Conservation (phyloP, 192 early-diverging fungal species). For the Gamsiella multidivaricata region DNA sequence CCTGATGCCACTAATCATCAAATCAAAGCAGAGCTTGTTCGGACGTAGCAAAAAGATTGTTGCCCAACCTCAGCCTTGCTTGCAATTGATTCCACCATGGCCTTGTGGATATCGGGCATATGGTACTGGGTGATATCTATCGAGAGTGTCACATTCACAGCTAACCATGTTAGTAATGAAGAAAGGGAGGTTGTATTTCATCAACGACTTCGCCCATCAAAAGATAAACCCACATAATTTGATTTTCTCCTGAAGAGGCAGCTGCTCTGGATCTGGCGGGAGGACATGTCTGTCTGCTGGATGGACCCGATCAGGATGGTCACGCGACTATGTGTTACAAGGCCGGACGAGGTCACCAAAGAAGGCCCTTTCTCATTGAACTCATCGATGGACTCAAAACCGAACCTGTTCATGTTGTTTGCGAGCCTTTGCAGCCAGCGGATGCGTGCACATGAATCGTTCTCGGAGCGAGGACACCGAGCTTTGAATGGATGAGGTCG, state of each 20-base stretch:
- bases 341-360: background rate
- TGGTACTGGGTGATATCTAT: constrained; percentile 33
- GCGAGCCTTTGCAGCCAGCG: background rate
- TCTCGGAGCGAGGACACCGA: constrained; percentile 21
- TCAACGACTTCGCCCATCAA: background rate
- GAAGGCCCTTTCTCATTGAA: background rate
- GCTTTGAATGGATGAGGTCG: background rate
- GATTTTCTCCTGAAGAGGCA: constrained; percentile 28
- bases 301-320: constrained; percentile 29
- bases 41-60: too few relatives aligned
- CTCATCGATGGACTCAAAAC: too few relatives aligned
- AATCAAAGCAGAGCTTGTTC: background rate
- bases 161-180: background rate
- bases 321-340: constrained; percentile 4
- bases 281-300: constrained; percentile 34
- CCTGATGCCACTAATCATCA: background rate
- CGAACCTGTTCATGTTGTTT: constrained; percentile 28
- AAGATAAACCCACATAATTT: constrained; percentile 15
- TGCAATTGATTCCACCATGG: constrained; percentile 15
- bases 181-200: background rate
- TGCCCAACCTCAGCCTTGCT: constrained; percentile 11
- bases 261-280: constrained; percentile 22
- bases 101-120: constrained; percentile 23
- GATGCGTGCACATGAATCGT: constrained; percentile 35
- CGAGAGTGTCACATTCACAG: background rate